Base-by-base conservation (phyloP, 768 basidiomycete genomes). In the Strobilomyces echinocephalus region DNA sequence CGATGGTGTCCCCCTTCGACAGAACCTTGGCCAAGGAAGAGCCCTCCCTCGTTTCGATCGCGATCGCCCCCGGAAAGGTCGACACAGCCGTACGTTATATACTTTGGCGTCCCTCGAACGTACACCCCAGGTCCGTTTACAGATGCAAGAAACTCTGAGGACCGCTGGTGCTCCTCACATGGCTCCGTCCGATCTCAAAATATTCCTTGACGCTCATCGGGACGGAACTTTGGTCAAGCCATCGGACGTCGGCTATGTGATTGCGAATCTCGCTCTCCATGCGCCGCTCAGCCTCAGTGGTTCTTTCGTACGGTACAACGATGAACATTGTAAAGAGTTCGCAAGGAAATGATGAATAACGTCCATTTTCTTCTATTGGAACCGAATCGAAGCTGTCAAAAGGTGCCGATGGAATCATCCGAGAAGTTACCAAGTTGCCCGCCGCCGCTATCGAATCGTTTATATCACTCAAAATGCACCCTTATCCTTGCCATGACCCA, bases 21-120 rank as follows among this genome's bases (percentile, higher is more conserved):
- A 92, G 93, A 69, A 95, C 92, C 0, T 73, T 95, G 18, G 88
- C 85, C 16, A 80, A 80, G 60, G 95, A 97, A 67, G 93, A 97
- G 67, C 81, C 82, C n/a, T 73, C 76, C 33, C 73, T 97, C 35
- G 76, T 79, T 8, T 82, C 84, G 4, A 78, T 95, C 31, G 87
- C 94, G 15, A 60, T 97, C 3, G 81, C 93, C 4, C 95, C 95
- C 1, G 95, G 95, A 14, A 85, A 85, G 70, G 91, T 97, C 26
- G 84, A 95, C 56, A 95, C 92, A 8, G 73, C 70, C 26, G 92
- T 91, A 67, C 59, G 80, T 77, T 16, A 35, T 43, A 35, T 40
- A 16, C 34, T 38, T 18, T 21, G 26, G 50, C 45, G 14, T 18
- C 44, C 35, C 35, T 34, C 43, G 20, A 44, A 26, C 46, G 14